Base-by-base conservation (phyloP, 257 asterid species). In the Verbena officinalis region DNA sequence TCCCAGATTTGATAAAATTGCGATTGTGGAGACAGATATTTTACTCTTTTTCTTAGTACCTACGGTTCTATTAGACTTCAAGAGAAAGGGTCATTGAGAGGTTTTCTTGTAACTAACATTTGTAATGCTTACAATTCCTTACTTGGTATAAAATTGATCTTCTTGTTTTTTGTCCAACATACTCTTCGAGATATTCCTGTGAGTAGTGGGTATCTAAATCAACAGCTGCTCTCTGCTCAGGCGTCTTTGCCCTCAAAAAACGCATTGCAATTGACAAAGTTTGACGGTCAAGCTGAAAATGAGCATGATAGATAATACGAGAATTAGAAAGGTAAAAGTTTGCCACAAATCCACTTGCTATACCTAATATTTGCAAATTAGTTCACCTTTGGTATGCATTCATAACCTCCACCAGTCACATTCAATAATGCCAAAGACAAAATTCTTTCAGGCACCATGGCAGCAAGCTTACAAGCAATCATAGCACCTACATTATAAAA, bases 211-310 rank as follows among this genome's bases (percentile, higher is more conserved):
- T 88, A 73, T 94, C 99, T 74, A 94, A 77, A 85, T 94, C 99
- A 68, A 94, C 99, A 44, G 99, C 96, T 34, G 99, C 99, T 81
- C 99, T 94, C 79, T 94, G 95, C 73, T 91, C 96, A 34, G 99
- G 96, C 42, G 96, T 93, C 70, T 84, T 93, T 21, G 98, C 98
- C 86, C 55, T 90, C 72, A 90, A 38, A 77, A 94, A 90, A 42
- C 99, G 96, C 70, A 94, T 44, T 7, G 94, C 98, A 72, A 94
- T 84, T 1, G 99, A 94, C 64, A 94, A 75, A 43, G 87, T 82
- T 74, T 65, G 59, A 21, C 93, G 83, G 63, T 90, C 95, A 2
- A 94, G 70, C 96, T 94, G 95, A 64, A 73, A n/a, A 74, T 17
- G 54, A 57, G 31, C 1, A 45, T 40, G 45, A 36, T 24, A 62